Percentiles rank a stretch among this genome's conserved stretches.
These are phyloP conservation scores for Citrus hindsii DNA, from an alignment of 345 rosid species.

Conservation along the genomic window DNA sequence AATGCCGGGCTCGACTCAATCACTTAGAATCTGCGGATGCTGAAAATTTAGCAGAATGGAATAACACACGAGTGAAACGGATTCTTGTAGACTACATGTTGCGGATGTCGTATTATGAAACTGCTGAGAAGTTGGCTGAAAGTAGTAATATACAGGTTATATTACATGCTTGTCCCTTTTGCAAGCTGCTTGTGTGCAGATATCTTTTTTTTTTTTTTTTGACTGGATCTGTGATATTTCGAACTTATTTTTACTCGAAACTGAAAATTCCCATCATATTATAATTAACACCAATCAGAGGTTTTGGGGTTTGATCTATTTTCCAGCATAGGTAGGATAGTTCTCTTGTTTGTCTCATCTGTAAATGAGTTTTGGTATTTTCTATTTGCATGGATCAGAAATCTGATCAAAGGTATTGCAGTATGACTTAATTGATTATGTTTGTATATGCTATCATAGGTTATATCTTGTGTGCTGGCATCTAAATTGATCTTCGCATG, in stretches of 20 bases:
- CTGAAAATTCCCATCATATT: background rate
- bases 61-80: slow-evolving; percentile 62
- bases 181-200: background rate
- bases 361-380: background rate
- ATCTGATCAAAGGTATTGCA: background rate
- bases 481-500: slow-evolving; percentile 4
- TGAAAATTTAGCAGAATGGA: slow-evolving; percentile 74
- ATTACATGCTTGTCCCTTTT: slow-evolving; percentile 1
- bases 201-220: background rate
- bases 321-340: background rate
- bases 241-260: background rate
- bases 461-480: background rate
- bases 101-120: slow-evolving; percentile 84
- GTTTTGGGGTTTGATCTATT: background rate
- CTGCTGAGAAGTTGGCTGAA: slow-evolving; percentile 75
- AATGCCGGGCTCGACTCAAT: slow-evolving; percentile 81
- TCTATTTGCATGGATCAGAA: background rate
- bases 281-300: background rate
- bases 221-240: background rate
- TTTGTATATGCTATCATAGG: background rate
- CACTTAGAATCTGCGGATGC: slow-evolving; percentile 83
- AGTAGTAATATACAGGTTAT: slow-evolving; percentile 66
- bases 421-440: background rate
- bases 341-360: background rate
- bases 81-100: slow-evolving; percentile 94